Conservation (phyloP, 495 filamentous ascomycete genomes). For the Entonaema liquescens region DNA sequence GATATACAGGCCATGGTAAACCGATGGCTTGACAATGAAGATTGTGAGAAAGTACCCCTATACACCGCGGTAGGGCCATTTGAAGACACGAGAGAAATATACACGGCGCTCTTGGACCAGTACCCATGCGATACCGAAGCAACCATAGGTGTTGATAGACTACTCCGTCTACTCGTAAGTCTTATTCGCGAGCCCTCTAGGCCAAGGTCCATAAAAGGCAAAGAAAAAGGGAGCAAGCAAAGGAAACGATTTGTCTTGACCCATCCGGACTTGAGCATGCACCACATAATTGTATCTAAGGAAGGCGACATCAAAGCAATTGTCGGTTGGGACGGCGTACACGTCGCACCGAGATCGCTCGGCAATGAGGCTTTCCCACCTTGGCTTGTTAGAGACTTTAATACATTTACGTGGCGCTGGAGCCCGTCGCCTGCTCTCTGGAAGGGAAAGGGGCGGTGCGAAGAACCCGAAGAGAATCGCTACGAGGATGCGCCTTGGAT, state of each 20-base stretch:
- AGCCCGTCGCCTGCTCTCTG: constrained; percentile 24
- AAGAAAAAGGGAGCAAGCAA: not conserved
- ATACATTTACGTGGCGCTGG: constrained; percentile 38
- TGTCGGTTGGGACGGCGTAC: constrained; percentile 36
- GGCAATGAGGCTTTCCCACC: constrained; percentile 37
- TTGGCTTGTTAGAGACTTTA: constrained; percentile 39
- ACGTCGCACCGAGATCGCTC: constrained; percentile 22
- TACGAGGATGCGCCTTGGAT: constrained; percentile 41
- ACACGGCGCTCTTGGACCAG: constrained; percentile 24
- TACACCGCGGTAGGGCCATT: constrained; percentile 28
- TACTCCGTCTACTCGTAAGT: constrained; percentile 28
- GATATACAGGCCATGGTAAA: constrained; percentile 38
- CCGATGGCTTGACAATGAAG: constrained; percentile 33
- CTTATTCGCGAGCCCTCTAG: constrained; percentile 24
- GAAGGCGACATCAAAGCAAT: constrained; percentile 38
- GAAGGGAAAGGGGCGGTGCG: not conserved
- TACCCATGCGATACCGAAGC: constrained; percentile 25
- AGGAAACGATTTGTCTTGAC: constrained; percentile 34
- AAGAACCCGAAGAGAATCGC: constrained; percentile 9
- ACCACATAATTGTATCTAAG: constrained; percentile 32
- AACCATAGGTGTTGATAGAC: constrained; percentile 23
- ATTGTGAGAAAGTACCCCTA: constrained; percentile 19
- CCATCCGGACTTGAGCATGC: constrained; percentile 38
- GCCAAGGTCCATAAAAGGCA: not conserved
- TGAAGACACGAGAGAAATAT: constrained; percentile 13